Percentiles rank a stretch among this genome's conserved stretches.
Evolutionary conservation across 495 filamentous ascomycete genomes (phyloP).

Genomic region (Tuber magnatum): DNA sequence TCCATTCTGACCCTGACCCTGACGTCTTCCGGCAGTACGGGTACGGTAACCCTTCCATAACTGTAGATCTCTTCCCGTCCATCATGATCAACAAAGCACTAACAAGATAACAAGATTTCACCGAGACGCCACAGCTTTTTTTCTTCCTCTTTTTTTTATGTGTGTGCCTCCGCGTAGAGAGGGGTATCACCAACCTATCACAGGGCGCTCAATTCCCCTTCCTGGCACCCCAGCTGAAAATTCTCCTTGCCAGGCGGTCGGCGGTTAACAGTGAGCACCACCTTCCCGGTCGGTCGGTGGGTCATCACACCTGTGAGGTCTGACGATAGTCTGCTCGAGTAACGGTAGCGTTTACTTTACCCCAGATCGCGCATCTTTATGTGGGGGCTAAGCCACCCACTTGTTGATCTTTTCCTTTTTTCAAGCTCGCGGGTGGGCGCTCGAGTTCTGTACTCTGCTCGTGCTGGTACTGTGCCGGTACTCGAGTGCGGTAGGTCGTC

Average conservation of each 20-base stretch:
- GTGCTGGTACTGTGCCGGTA: not conserved
- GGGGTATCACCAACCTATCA: not conserved
- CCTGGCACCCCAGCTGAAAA: not conserved
- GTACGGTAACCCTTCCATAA: not conserved
- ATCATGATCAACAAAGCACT: not conserved
- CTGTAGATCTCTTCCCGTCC: not conserved
- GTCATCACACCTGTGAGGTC: not conserved
- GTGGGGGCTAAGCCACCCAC: not conserved
- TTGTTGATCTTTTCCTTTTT: not conserved
- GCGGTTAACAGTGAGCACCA: not conserved
- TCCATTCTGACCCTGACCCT: not conserved
- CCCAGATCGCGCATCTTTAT: not conserved
- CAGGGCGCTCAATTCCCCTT: not conserved
- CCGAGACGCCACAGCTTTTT: not conserved
- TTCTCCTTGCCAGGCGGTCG: not conserved
- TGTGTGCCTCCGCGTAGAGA: not conserved
- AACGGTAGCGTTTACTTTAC: not conserved
- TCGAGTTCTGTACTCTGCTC: not conserved
- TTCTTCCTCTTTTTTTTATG: not conserved
- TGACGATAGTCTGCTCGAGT: not conserved
- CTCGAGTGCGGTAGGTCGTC: not conserved
- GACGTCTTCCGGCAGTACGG: not conserved
- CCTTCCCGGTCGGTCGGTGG: not conserved
- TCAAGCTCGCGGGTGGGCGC: not conserved
- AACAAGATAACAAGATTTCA: not conserved